A percentile compares a stretch with the other conserved stretches of the same genome.
Conservation (phyloP, 352 stramenopile species). For the Phytophthora boehmeriae region DNA sequence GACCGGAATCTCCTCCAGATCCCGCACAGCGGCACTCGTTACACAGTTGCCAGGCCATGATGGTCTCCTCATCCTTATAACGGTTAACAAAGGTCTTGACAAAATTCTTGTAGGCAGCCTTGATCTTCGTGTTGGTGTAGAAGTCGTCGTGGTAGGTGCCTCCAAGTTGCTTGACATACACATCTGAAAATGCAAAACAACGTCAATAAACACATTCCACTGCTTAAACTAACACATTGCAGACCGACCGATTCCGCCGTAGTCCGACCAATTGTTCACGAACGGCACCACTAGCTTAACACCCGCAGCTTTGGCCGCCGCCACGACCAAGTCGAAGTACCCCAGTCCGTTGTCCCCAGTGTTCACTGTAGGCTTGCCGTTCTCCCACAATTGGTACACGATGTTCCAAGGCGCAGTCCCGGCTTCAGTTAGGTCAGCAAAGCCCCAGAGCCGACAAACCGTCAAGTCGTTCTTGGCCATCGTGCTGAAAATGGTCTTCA, state of each 20-base stretch:
- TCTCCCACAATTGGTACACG: slow-evolving; percentile 38
- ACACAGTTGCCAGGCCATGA: slow-evolving; percentile 22
- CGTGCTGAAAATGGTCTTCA: slow-evolving; percentile 37
- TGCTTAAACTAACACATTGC: not conserved
- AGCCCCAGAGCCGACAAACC: slow-evolving; percentile 35
- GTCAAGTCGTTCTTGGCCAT: slow-evolving; percentile 38
- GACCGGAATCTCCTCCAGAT: slow-evolving; percentile 3
- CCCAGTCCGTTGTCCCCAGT: slow-evolving; percentile 34
- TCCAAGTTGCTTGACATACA: slow-evolving; percentile 20
- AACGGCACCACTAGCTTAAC: slow-evolving; percentile 43
- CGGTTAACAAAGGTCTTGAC: slow-evolving; percentile 17
- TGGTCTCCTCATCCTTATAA: slow-evolving; percentile 17
- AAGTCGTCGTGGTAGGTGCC: slow-evolving; percentile 25
- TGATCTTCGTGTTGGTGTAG: slow-evolving; percentile 19
- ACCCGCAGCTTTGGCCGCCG: slow-evolving; percentile 34
- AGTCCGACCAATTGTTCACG: slow-evolving; percentile 46
- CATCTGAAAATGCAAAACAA: not conserved
- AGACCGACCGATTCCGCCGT: not conserved
- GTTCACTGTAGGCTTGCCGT: slow-evolving; percentile 34
- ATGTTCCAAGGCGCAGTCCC: slow-evolving; percentile 29
- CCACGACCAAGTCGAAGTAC: slow-evolving; percentile 38
- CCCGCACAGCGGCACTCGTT: slow-evolving; percentile 23
- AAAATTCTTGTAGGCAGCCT: slow-evolving; percentile 20
- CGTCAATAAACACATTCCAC: not conserved
- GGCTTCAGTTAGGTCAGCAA: slow-evolving; percentile 22